A percentile compares a stretch with the other conserved stretches of the same genome.
These are phyloP conservation scores for Ceratocystis diversiconidia DNA, from an alignment of 2,329 filamentous ascomycete genomes.

Conservation along the genomic window DNA sequence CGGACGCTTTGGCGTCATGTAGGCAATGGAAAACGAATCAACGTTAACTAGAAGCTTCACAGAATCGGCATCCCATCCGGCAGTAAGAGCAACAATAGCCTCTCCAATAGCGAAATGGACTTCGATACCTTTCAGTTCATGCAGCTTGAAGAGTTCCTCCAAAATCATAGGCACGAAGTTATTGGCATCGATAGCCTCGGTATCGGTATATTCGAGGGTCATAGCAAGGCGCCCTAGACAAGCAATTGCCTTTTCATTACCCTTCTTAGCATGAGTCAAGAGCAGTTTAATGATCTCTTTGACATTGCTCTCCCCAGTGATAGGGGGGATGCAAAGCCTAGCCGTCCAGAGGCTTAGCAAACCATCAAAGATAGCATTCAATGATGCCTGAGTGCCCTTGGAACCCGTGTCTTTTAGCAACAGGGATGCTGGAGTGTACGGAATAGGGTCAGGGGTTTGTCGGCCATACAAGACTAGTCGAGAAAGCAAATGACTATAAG, in stretches of 20 bases:
- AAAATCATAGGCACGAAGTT: conserved; percentile 42
- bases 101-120: conserved; percentile 85
- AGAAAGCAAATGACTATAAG: conserved; percentile 32
- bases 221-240: conserved; percentile 65
- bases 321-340: conserved; percentile 27
- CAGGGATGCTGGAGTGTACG: conserved; percentile 24
- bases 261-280: conserved; percentile 55
- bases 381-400: conserved; percentile 25
- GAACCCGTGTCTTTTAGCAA: conserved; percentile 23
- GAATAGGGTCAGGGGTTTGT: conserved; percentile 22
- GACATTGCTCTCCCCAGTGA: conserved; percentile 17
- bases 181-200: conserved; percentile 23
- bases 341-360: conserved; percentile 36
- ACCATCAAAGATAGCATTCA: conserved; percentile 32
- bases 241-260: conserved; percentile 69
- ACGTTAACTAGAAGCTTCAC: conserved; percentile 65
- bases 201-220: conserved; percentile 34
- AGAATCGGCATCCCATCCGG: conserved; percentile 71
- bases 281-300: conserved; percentile 45
- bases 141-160: conserved; percentile 56
- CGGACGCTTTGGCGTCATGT: conserved; percentile 28
- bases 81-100: conserved; percentile 63
- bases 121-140: conserved; percentile 75
- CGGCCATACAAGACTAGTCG: conserved; percentile 32
- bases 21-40: conserved; percentile 31